These are phyloP conservation scores for Isatis tinctoria DNA, from an alignment of 345 rosid species.

Conservation along the genomic window DNA sequence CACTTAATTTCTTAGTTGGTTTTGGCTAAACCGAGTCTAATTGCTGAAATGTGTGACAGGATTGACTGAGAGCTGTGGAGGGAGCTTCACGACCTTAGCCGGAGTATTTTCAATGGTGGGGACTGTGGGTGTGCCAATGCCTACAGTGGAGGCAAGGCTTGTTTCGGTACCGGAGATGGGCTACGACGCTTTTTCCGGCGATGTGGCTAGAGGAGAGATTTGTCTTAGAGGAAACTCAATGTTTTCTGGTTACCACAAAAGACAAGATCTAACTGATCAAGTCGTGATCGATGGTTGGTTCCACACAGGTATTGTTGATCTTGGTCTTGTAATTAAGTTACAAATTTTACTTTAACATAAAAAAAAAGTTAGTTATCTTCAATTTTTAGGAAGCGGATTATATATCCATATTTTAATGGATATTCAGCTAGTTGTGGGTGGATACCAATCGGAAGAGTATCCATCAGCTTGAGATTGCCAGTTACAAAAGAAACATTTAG, in stretches of 20 bases:
- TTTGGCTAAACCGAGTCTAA: background rate
- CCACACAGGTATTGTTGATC: constrained; percentile 63
- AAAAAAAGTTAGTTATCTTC: too few relatives aligned
- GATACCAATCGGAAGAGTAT: too few relatives aligned
- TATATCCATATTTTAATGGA: background rate
- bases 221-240: constrained; percentile 75
- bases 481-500: background rate
- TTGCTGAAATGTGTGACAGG: constrained; percentile 41
- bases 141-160: constrained; percentile 86
- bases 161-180: constrained; percentile 95
- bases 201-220: constrained; percentile 74
- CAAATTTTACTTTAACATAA: background rate
- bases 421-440: too few relatives aligned
- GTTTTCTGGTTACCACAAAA: constrained; percentile 92
- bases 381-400: too few relatives aligned
- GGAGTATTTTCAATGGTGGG: constrained; percentile 81
- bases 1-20: background rate
- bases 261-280: constrained; percentile 76
- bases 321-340: background rate
- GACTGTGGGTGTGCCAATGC: constrained; percentile 89
- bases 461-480: too few relatives aligned
- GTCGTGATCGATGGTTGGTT: constrained; percentile 92
- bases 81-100: constrained; percentile 75
- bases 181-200: constrained; percentile 67
- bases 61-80: constrained; percentile 89